These are phyloP conservation scores for Coemansia sp. DNA, from an alignment of 192 early-diverging fungal species.

Conservation along the genomic window DNA sequence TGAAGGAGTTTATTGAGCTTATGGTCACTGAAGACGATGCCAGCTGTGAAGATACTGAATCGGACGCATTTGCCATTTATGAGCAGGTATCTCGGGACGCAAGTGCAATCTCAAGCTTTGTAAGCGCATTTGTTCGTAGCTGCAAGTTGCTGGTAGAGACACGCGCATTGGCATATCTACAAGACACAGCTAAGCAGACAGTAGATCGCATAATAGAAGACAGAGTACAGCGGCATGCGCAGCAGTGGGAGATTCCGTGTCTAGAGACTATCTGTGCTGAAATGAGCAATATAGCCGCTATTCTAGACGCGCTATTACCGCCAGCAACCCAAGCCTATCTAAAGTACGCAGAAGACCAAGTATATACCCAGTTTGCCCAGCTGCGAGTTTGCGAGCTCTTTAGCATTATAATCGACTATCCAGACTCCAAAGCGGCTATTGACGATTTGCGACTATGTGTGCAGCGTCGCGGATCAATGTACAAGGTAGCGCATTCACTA, in stretches of 20 bases:
- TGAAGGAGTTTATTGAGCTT: neutral
- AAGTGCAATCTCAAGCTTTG: neutral
- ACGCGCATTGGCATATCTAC: neutral
- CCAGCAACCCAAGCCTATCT: neutral
- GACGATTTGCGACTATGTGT: slow-evolving; percentile 59
- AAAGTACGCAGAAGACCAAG: slow-evolving; percentile 6
- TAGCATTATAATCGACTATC: slow-evolving; percentile 71
- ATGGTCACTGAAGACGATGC: neutral
- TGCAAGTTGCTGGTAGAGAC: too few relatives aligned
- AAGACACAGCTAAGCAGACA: neutral
- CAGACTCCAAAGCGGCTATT: slow-evolving; percentile 60
- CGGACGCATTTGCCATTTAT: neutral
- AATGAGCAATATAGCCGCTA: neutral
- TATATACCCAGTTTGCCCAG: slow-evolving; percentile 16
- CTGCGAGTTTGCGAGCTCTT: slow-evolving; percentile 62
- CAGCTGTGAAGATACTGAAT: neutral
- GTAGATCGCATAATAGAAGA: slow-evolving; percentile 11
- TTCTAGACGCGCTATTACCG: slow-evolving; percentile 17
- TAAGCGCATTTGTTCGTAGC: too few relatives aligned
- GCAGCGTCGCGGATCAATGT: slow-evolving; percentile 16
- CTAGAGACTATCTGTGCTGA: slow-evolving; percentile 5
- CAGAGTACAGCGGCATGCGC: slow-evolving; percentile 5
- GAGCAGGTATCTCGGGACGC: neutral
- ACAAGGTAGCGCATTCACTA: slow-evolving; percentile 21
- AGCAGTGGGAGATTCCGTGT: slow-evolving; percentile 18